Base-by-base conservation (phyloP, 305 asterid species). In the Vinca major region DNA sequence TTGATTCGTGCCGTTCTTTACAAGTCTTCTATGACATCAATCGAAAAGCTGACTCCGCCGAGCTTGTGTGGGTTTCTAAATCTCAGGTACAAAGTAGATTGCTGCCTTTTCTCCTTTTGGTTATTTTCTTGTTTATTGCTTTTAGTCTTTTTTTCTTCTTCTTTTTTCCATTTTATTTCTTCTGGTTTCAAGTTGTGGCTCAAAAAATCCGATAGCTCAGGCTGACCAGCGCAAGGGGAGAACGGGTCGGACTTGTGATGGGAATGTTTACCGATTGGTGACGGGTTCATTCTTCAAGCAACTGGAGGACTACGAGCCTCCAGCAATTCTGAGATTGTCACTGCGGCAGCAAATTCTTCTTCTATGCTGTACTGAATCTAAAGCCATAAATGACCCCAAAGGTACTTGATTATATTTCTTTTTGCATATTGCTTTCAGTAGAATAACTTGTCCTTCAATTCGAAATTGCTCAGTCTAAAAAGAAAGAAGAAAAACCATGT, bases 201-300 rank as follows among this genome's bases (percentile, higher is more conserved):
- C 53, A 71, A 55, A 71, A 69, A 74, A 52, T 64, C 65, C 21
- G 67, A 54, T 76, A 56, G 68, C 52, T 51, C 83, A 93, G 98
- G 98, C 97, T 62, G 94, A 93, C 41, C 98, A 93, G 81, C 91
- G 98, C 26, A 86, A 73, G 71, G 98, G 97, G 69, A 85, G 98
- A 83, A 93, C 98, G 73, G 95, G 97, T 14, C 91, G 98, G 71
- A 93, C 96, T 70, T 93, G 98, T 82, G 97, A 93, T 55, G 98
- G 97, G 39, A 72, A 76, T 74, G 90, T 90, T 61, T 93, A 84
- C 78, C 92, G 97, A 62, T 72, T 93, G 83, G 92, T 93, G 65
- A 87, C 97, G 44, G 79, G 90, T 71, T 71, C 86, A 69, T 93
- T 90, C 80, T 93, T 73, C 55, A 78, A 80, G 79, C 90, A 86